phyloP scores from a whole-genome alignment of 2,329 filamentous ascomycete genomes.

The Penicillium aurantiogriseum region DNA sequence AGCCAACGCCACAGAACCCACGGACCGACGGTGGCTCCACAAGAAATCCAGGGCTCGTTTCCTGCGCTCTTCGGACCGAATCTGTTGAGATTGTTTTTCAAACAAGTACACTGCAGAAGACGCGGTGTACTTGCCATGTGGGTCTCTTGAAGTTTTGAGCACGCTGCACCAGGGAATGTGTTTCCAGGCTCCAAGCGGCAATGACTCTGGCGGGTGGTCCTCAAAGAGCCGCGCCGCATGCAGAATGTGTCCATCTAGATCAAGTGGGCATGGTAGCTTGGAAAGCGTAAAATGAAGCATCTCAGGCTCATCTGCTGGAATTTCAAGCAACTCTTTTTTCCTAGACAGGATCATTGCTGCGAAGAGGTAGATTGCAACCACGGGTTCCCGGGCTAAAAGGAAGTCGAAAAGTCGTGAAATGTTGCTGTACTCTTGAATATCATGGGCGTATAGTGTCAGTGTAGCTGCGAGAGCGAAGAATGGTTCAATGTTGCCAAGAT shows the following conservation, averaged over 20 bases:
- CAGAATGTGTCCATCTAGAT: slow-evolving; percentile 74
- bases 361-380: slow-evolving; percentile 87
- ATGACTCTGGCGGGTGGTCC: slow-evolving; percentile 66
- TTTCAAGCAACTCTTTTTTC: slow-evolving; percentile 78
- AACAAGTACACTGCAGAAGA: slow-evolving; percentile 68
- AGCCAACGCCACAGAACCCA: slow-evolving; percentile 61
- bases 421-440: slow-evolving; percentile 83
- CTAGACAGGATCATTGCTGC: slow-evolving; percentile 81
- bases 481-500: slow-evolving; percentile 75
- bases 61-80: slow-evolving; percentile 64
- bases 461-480: slow-evolving; percentile 94
- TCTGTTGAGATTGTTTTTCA: slow-evolving; percentile 66
- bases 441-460: slow-evolving; percentile 93
- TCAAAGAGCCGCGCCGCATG: slow-evolving; percentile 64
- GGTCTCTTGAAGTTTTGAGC: slow-evolving; percentile 73
- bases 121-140: slow-evolving; percentile 56
- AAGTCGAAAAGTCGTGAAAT: slow-evolving; percentile 93
- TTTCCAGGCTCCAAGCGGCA: slow-evolving; percentile 66
- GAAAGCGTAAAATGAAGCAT: slow-evolving; percentile 87
- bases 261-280: slow-evolving; percentile 77
- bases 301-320: slow-evolving; percentile 79
- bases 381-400: slow-evolving; percentile 80
- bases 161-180: slow-evolving; percentile 73
- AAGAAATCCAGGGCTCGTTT: slow-evolving; percentile 53
- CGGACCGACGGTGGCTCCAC: slow-evolving; percentile 66